These are phyloP conservation scores for Marchantia polymorpha DNA, from an alignment of 225 moss, liverwort and hornwort genomes.

Conservation along the genomic window DNA sequence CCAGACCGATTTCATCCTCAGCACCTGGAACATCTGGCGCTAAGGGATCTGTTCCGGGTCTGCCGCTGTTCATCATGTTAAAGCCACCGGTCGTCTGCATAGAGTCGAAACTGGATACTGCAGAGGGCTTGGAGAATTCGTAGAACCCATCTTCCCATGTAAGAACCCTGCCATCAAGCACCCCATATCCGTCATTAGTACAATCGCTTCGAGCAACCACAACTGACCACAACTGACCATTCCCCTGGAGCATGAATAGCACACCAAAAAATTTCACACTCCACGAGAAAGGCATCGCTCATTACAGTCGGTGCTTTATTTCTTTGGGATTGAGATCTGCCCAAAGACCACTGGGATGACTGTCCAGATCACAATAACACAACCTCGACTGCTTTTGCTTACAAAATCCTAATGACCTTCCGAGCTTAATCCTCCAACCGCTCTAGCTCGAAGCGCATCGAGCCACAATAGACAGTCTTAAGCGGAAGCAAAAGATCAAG, in stretches of 20 bases:
- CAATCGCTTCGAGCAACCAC: not conserved
- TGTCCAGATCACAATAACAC: too few relatives aligned
- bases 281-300: too few relatives aligned
- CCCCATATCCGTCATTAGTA: not conserved
- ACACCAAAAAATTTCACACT: too few relatives aligned
- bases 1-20: slow-evolving; percentile 25
- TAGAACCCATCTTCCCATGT: slow-evolving; percentile 41
- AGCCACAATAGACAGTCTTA: too few relatives aligned
- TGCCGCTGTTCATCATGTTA: not conserved
- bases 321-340: too few relatives aligned
- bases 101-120: not conserved
- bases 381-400: too few relatives aligned
- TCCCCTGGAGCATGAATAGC: not conserved
- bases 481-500: too few relatives aligned
- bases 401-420: too few relatives aligned
- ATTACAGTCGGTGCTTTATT: too few relatives aligned
- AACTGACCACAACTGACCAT: not conserved
- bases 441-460: too few relatives aligned
- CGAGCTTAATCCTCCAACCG: too few relatives aligned
- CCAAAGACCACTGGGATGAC: too few relatives aligned
- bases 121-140: slow-evolving; percentile 12
- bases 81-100: slow-evolving; percentile 11
- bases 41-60: not conserved
- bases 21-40: slow-evolving; percentile 1
- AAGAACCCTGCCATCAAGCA: slow-evolving; percentile 24